These are phyloP conservation scores for Chalciporus pseudorubinellus DNA, from an alignment of 768 basidiomycete species.

Conservation along the genomic window DNA sequence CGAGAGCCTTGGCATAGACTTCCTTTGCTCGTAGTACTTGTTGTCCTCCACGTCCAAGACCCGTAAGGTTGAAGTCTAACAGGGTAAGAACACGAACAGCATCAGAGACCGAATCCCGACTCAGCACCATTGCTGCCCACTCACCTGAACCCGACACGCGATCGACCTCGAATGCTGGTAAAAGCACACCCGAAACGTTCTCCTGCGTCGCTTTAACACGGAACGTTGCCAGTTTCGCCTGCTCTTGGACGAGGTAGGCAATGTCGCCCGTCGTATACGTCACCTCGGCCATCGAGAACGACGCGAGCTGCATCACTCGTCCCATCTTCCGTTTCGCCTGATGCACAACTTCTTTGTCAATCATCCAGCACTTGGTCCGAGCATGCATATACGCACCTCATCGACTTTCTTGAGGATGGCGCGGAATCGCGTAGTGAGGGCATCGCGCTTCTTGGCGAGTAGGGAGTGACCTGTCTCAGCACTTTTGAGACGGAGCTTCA, in stretches of 20 bases:
- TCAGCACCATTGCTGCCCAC: conserved; percentile 2
- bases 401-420: conserved; percentile 96
- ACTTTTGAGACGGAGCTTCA: conserved; percentile 83
- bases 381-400: conserved; percentile 58
- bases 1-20: conserved; percentile 96
- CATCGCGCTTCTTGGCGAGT: conserved; percentile 97
- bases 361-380: background rate
- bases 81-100: background rate
- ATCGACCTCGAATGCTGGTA: conserved; percentile 94
- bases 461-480: conserved; percentile 95
- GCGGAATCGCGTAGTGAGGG: conserved; percentile 90
- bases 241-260: conserved; percentile 96
- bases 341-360: conserved; percentile 22
- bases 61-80: conserved; percentile 95
- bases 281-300: conserved; percentile 98
- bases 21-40: conserved; percentile 94
- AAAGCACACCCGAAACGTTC: conserved; percentile 95
- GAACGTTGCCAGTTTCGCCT: conserved; percentile 88
- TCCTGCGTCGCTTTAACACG: conserved; percentile 93
- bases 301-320: conserved; percentile 96
- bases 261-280: conserved; percentile 98
- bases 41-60: conserved; percentile 94
- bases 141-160: conserved; percentile 80
- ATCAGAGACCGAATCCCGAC: conserved; percentile 3
- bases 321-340: conserved; percentile 99